These are phyloP conservation scores for Pleurotus giganteus DNA, from an alignment of 768 basidiomycete genomes.

Conservation along the genomic window DNA sequence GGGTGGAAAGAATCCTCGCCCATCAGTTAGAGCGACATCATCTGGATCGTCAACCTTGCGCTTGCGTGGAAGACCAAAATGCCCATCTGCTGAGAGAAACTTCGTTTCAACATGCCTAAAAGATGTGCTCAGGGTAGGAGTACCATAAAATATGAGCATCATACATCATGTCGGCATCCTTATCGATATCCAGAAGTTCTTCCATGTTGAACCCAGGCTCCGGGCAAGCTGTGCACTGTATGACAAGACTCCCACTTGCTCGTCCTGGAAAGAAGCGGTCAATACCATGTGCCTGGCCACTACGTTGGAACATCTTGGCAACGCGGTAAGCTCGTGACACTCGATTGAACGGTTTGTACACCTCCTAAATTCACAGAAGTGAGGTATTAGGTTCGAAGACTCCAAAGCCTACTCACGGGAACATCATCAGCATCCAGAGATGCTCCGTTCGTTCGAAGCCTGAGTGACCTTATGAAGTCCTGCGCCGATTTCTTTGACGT, in stretches of 20 bases:
- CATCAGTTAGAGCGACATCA: too few species aligned
- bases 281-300: constrained; percentile 21
- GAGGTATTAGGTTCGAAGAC: neutral
- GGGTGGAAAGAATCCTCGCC: too few species aligned
- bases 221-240: constrained; percentile 26
- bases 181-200: constrained; percentile 5
- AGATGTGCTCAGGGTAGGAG: neutral
- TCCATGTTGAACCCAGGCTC: constrained; percentile 26
- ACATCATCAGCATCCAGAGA: constrained; percentile 19
- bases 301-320: constrained; percentile 14
- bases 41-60: too few species aligned
- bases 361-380: constrained; percentile 14
- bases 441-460: constrained; percentile 18
- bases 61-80: too few species aligned
- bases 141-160: neutral
- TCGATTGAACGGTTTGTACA: constrained; percentile 18
- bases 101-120: constrained; percentile 1
- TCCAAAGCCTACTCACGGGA: constrained; percentile 17
- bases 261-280: constrained; percentile 13
- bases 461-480: constrained; percentile 24
- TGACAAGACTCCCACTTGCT: constrained; percentile 12
- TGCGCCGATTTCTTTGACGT: constrained; percentile 29
- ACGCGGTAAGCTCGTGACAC: constrained; percentile 23
- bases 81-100: constrained; percentile 6
- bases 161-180: neutral